Percentiles rank a stretch among this genome's conserved stretches.
These are phyloP conservation scores for Hypoxylon crocopeplum DNA, from an alignment of 495 filamentous ascomycete species.

Conservation along the genomic window DNA sequence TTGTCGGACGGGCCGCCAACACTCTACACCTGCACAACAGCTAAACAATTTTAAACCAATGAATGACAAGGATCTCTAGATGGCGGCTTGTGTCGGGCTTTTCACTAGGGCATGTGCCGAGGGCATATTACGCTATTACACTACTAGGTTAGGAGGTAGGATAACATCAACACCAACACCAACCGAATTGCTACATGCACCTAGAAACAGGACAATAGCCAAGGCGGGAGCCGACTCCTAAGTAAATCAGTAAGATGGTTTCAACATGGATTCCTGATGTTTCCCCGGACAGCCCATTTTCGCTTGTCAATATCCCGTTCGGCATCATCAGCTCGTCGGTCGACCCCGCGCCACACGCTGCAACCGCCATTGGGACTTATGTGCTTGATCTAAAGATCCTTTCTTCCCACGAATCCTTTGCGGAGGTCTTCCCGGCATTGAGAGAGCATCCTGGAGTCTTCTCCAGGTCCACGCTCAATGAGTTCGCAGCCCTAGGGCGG, in stretches of 20 bases:
- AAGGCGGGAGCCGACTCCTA: no score
- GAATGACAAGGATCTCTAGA: no score
- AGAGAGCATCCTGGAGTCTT: slow-evolving; percentile 67
- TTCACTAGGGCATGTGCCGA: no score
- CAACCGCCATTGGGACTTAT: slow-evolving; percentile 79
- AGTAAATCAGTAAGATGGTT: no score
- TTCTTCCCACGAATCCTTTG: slow-evolving; percentile 62
- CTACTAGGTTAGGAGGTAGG: no score
- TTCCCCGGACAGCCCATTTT: slow-evolving; percentile 63
- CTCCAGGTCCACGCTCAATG: slow-evolving; percentile 74
- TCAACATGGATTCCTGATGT: slow-evolving; percentile 49
- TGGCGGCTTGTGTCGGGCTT: slow-evolving; percentile 6
- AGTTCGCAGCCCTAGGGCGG: slow-evolving; percentile 79
- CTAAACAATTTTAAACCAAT: no score
- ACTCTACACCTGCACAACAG: no score
- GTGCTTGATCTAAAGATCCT: slow-evolving; percentile 79
- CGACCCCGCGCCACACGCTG: slow-evolving; percentile 64
- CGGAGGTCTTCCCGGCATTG: slow-evolving; percentile 61
- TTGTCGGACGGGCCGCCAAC: no score
- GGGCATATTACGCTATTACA: no score
- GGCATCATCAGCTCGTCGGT: slow-evolving; percentile 76
- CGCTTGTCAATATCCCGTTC: slow-evolving; percentile 89
- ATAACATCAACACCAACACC: no score
- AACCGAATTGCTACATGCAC: no score
- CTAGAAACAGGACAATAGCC: no score